phyloP scores from a whole-genome alignment of 1,284 basidiomycete genomes.

The Inonotus hispidus region DNA sequence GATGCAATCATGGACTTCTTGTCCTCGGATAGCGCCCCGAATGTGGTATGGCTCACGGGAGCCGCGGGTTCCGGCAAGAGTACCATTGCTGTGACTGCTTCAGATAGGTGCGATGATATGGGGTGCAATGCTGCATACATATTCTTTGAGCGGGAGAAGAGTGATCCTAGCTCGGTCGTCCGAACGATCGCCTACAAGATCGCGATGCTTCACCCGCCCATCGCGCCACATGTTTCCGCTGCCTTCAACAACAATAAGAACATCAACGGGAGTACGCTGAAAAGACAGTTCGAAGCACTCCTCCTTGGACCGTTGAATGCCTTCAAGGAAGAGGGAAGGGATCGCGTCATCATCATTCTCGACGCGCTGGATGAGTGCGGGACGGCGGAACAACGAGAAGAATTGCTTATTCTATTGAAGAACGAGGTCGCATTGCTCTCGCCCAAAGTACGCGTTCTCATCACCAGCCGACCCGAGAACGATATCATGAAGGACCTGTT shows the following conservation, averaged over 20 bases:
- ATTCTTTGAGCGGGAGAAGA: background rate
- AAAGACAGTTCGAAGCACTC: background rate
- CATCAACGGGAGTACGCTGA: background rate
- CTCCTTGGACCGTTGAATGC: background rate
- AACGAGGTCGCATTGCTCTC: background rate
- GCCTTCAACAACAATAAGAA: background rate
- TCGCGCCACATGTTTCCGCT: background rate
- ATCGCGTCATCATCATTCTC: background rate
- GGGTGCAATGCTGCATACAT: background rate
- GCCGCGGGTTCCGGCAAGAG: conserved; percentile 1
- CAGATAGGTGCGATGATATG: background rate
- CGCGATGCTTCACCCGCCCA: background rate
- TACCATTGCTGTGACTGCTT: background rate
- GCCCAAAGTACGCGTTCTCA: background rate
- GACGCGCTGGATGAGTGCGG: background rate
- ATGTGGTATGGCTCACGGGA: background rate
- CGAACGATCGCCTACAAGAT: background rate
- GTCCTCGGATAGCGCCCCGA: background rate
- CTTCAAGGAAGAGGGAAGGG: background rate
- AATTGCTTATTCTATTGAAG: background rate
- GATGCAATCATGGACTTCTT: background rate
- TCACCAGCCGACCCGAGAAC: conserved; percentile 1
- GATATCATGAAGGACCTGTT: background rate
- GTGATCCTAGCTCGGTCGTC: background rate
- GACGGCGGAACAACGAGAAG: background rate